Base-by-base conservation (phyloP, 148 eudicot species). In the Camellia granthamiana region DNA sequence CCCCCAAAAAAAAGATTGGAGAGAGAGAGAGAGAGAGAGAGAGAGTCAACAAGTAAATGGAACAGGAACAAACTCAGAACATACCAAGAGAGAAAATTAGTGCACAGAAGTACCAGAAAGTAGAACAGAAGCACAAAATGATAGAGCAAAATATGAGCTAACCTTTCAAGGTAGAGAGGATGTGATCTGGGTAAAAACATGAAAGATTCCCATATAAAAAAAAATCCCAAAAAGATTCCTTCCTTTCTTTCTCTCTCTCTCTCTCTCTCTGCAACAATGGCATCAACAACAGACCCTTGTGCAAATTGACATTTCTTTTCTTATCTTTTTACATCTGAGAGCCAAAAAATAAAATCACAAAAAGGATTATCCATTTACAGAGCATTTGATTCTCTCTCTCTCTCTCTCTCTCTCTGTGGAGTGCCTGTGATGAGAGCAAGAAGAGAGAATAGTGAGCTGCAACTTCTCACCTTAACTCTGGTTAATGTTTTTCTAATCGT, bases 381-480 rank as follows among this genome's bases (percentile, higher is more conserved):
- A 86, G 86, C 67, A 83, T 38, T 77, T 76, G 79, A 86, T 84
- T 79, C 81, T 76, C 69, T 52, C 76, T 23, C 62, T 6, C 19
- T 55, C 77, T 74, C 77, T 38, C 47, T 13, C 23, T n/a, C 30
- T 62, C 18, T 9, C 61, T 58, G 0, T 58, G 65, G 30, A 54
- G 63, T 55, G 77, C 46, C 46, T 0, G 61, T 55, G 76, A 73
- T 6, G 63, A 55, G 41, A 56, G 77, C 65, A 56, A 74, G 77
- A 56, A 13, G 18, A 56, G 30, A 38, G 64, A 15, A 56, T 64
- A 56, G 65, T 74, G 64, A 7, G 21, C 63, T 23, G 63, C 62
- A 73, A 54, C 62, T 55, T 46, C 21, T 73, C 15, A 8, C 21
- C 47, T 41, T 54, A 23, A 72, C 61, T 52, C 14, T 15, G 30